Conservation (phyloP, 2,329 filamentous ascomycete genomes). For the Elsinoe ampelina region DNA sequence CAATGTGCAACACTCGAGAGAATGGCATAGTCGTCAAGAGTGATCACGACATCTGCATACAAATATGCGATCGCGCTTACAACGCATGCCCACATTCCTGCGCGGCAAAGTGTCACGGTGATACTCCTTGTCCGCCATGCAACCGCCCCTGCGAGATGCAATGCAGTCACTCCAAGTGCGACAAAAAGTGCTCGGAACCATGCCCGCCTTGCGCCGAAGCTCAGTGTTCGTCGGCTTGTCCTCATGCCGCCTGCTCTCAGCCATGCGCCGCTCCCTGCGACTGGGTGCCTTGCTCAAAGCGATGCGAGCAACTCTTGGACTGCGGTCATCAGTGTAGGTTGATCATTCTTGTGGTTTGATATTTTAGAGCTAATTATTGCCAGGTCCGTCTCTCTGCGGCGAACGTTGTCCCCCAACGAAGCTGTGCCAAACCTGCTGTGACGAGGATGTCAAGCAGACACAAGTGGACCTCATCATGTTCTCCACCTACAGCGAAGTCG, state of each 20-base stretch:
- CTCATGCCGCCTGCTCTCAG: slow-evolving; percentile 23
- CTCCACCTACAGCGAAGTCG: slow-evolving; percentile 46
- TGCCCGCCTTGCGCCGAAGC: slow-evolving; percentile 46
- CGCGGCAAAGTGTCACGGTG: slow-evolving; percentile 42
- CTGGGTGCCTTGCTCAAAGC: slow-evolving; percentile 53
- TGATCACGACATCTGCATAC: slow-evolving; percentile 42
- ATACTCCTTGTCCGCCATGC: slow-evolving; percentile 41
- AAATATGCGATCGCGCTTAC: slow-evolving; percentile 43
- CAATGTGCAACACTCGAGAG: slow-evolving; percentile 36
- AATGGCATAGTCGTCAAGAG: slow-evolving; percentile 23
- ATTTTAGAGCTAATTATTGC: background rate
- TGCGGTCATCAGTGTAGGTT: slow-evolving; percentile 53
- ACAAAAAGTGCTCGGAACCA: slow-evolving; percentile 48
- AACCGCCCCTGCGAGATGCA: slow-evolving; percentile 42
- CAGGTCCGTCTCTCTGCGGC: slow-evolving; percentile 51
- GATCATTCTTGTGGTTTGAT: background rate
- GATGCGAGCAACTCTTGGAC: slow-evolving; percentile 44
- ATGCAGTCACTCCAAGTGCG: slow-evolving; percentile 50
- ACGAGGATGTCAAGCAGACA: slow-evolving; percentile 34
- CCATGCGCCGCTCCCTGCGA: slow-evolving; percentile 57
- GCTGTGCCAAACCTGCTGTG: slow-evolving; percentile 51
- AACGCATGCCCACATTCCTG: slow-evolving; percentile 51
- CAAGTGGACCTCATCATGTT: slow-evolving; percentile 50
- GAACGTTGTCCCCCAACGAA: slow-evolving; percentile 46
- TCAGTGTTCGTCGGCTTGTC: background rate